Conservation (phyloP, 352 stramenopile genomes). For the Pythium insidiosum region DNA sequence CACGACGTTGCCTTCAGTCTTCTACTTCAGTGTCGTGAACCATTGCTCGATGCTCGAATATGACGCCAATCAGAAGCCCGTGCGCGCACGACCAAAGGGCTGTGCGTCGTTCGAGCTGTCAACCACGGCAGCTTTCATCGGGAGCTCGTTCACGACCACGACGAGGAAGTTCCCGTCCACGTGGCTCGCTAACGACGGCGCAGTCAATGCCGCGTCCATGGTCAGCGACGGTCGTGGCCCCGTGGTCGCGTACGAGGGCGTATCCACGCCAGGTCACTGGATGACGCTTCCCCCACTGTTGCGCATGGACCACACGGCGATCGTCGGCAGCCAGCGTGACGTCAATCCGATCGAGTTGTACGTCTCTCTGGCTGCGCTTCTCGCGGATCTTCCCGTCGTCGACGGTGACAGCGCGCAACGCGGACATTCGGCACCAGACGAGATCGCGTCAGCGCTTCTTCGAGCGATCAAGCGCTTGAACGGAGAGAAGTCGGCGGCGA, state of each 20-base stretch:
- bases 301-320: conserved; percentile 25
- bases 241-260: conserved; percentile 19
- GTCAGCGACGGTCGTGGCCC: conserved; percentile 7
- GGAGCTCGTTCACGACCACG: not conserved
- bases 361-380: not conserved
- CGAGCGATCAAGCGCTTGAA: no score
- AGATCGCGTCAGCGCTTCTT: no score
- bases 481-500: no score
- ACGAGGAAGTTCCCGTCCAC: not conserved
- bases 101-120: no score
- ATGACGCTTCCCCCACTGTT: conserved; percentile 30
- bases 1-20: not conserved
- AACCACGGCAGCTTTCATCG: not conserved
- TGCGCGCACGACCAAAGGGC: not conserved
- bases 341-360: not conserved
- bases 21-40: not conserved
- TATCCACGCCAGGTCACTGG: conserved; percentile 24
- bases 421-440: no score
- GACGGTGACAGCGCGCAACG: no score
- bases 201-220: conserved; percentile 1
- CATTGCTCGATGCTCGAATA: not conserved
- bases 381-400: not conserved
- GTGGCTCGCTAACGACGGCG: conserved; percentile 1
- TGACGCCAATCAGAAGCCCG: no score
- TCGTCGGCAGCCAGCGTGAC: conserved; percentile 14